Percentiles rank a stretch among this genome's conserved stretches.
Evolutionary conservation across 2,329 filamentous ascomycete species (phyloP).

Genomic region (Ceratocystis eucalypticola): DNA sequence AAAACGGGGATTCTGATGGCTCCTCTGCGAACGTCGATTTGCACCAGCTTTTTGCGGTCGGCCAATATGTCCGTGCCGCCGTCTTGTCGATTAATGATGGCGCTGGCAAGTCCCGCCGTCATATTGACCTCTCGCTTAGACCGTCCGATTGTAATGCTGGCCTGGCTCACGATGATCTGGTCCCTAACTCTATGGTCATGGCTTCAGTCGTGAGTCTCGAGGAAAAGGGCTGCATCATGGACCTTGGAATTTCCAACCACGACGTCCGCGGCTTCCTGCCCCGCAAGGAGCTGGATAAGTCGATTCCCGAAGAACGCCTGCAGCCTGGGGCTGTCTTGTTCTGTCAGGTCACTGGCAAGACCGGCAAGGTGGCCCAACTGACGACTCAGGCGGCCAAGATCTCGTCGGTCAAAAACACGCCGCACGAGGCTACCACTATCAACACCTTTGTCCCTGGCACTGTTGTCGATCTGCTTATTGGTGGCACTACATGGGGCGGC

Average conservation of each 20-base stretch:
- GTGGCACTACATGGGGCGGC: slow-evolving; percentile 60
- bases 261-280: slow-evolving; percentile 71
- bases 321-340: slow-evolving; percentile 76
- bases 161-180: slow-evolving; percentile 57
- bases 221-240: slow-evolving; percentile 90
- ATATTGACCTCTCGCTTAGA: slow-evolving; percentile 75
- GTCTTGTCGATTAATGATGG: slow-evolving; percentile 58
- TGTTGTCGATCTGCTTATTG: slow-evolving; percentile 71
- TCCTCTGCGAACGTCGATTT: slow-evolving; percentile 43
- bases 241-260: slow-evolving; percentile 59
- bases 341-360: slow-evolving; percentile 65
- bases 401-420: slow-evolving; percentile 49
- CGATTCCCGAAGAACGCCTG: slow-evolving; percentile 50
- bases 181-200: slow-evolving; percentile 67
- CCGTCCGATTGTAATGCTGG: slow-evolving; percentile 67
- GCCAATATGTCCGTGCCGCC: slow-evolving; percentile 77
- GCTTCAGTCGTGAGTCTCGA: slow-evolving; percentile 84
- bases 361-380: slow-evolving; percentile 75
- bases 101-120: slow-evolving; percentile 54
- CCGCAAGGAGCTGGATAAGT: slow-evolving; percentile 62
- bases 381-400: slow-evolving; percentile 59
- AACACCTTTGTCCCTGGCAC: slow-evolving; percentile 85
- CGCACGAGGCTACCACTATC: slow-evolving; percentile 70
- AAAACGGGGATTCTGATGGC: slow-evolving; percentile 40
- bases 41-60: slow-evolving; percentile 59